phyloP scores from a whole-genome alignment of 768 basidiomycete genomes.

The Russula olivacea region DNA sequence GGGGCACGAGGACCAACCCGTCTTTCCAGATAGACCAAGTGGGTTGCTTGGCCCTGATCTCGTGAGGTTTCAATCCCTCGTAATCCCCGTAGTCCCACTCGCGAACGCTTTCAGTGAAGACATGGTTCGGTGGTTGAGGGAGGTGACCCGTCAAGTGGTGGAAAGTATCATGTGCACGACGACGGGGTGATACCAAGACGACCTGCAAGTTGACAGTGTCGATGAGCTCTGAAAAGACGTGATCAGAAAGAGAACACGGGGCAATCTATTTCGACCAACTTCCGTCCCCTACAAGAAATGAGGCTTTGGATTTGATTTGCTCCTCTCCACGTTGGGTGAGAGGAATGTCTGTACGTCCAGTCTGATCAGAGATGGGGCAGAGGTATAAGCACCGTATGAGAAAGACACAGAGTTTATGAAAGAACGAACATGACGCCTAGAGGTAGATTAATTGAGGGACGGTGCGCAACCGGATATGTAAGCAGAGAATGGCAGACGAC shows the following conservation, averaged over 20 bases:
- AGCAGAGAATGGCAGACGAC: slow-evolving; percentile 26
- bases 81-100: slow-evolving; percentile 95
- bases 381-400: slow-evolving; percentile 8
- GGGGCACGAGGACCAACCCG: slow-evolving; percentile 43
- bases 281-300: slow-evolving; percentile 65
- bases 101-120: slow-evolving; percentile 57
- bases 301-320: slow-evolving; percentile 59
- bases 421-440: slow-evolving; percentile 55
- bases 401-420: background rate
- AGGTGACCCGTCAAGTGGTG: slow-evolving; percentile 64
- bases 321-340: slow-evolving; percentile 71
- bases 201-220: slow-evolving; percentile 74
- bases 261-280: slow-evolving; percentile 44
- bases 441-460: slow-evolving; percentile 14
- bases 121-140: slow-evolving; percentile 43
- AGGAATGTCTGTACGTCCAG: slow-evolving; percentile 83
- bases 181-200: slow-evolving; percentile 80
- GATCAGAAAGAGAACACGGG: background rate
- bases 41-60: slow-evolving; percentile 58
- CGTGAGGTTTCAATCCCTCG: slow-evolving; percentile 75
- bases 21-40: slow-evolving; percentile 83
- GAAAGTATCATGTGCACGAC: slow-evolving; percentile 81
- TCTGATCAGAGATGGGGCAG: slow-evolving; percentile 41
- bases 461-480: background rate
- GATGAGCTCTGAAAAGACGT: slow-evolving; percentile 49